These are phyloP conservation scores for Fusarium abutilonis DNA, from an alignment of 2,329 filamentous ascomycete genomes.

Conservation along the genomic window DNA sequence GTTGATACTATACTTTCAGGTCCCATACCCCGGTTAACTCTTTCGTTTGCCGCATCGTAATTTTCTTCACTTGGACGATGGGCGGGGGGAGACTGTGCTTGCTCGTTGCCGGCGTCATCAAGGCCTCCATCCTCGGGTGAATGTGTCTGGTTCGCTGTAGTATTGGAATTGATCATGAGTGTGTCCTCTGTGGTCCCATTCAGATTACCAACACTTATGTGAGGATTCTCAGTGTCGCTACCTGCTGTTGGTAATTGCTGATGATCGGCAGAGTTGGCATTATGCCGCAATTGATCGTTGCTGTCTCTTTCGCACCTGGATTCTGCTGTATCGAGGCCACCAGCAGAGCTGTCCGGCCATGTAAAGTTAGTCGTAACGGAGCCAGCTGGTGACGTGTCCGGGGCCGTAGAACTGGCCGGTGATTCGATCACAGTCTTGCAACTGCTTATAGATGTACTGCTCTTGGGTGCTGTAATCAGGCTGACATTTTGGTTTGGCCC, in stretches of 20 bases:
- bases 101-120: not conserved
- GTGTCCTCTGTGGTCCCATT: not conserved
- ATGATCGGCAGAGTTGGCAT: no score
- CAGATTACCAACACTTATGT: no score
- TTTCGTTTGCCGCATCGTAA: not conserved
- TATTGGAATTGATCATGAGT: not conserved
- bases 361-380: constrained; percentile 2
- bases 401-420: not conserved
- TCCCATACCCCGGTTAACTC: not conserved
- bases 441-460: not conserved
- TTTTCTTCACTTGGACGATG: not conserved
- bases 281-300: no score
- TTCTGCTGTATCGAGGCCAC: no score
- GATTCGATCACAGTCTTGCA: not conserved
- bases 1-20: no score
- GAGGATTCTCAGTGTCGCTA: no score
- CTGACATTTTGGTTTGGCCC: not conserved
- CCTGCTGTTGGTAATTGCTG: no score
- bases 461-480: not conserved
- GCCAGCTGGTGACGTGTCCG: constrained; percentile 1
- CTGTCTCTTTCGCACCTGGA: not conserved
- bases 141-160: not conserved
- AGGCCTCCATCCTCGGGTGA: not conserved
- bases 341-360: constrained; percentile 6
- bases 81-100: not conserved